A percentile compares a stretch with the other conserved stretches of the same genome.
Conservation (phyloP, 305 asterid genomes). For the Salvia sclarea region DNA sequence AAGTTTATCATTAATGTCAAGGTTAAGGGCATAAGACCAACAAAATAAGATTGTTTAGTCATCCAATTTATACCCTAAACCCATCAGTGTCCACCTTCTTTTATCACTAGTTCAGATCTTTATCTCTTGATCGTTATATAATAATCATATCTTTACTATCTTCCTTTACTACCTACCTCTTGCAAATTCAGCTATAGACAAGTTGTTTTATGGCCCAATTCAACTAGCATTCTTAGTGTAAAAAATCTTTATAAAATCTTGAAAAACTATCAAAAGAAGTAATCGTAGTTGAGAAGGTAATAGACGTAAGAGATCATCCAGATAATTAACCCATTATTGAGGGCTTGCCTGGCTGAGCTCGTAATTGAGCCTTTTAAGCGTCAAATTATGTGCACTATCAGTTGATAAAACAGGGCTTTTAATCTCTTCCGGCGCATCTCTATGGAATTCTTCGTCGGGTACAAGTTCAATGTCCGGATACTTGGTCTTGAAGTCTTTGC, state of each 20-base stretch:
- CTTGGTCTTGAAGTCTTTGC: conserved; percentile 84
- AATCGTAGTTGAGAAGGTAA: no score
- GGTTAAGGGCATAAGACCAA: background rate
- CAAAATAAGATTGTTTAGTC: background rate
- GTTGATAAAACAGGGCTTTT: conserved; percentile 62
- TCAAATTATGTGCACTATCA: conserved; percentile 76
- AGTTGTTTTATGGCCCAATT: conserved; percentile 3
- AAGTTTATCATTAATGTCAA: background rate
- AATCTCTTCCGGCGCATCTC: conserved; percentile 81
- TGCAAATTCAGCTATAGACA: background rate
- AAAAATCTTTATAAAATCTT: background rate
- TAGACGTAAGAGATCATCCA: background rate
- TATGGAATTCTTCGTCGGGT: conserved; percentile 83
- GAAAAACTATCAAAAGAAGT: no score
- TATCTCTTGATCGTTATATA: background rate
- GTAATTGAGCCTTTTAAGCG: conserved; percentile 91
- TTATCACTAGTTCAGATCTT: background rate
- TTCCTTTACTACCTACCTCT: background rate
- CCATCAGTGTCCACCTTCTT: background rate
- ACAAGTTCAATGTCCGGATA: conserved; percentile 72
- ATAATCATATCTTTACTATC: background rate
- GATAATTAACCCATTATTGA: background rate
- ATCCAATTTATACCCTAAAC: background rate
- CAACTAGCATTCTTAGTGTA: background rate
- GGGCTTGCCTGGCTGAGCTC: conserved; percentile 80